phyloP scores from a whole-genome alignment of 1,139 yeast species.

The Zygosaccharomyces sapae region DNA sequence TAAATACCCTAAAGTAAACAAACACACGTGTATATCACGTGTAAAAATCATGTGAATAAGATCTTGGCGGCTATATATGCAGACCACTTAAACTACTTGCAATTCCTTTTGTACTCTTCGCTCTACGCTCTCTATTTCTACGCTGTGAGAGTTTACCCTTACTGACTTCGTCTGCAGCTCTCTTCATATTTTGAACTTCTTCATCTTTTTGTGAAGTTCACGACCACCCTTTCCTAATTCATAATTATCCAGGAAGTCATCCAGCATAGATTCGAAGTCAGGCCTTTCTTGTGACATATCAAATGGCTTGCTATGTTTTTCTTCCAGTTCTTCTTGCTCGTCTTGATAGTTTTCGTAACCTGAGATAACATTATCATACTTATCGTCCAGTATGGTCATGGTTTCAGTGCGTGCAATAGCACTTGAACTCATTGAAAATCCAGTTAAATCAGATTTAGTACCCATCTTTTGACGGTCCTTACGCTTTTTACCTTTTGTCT shows the following conservation, averaged over 20 bases:
- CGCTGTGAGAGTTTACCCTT: constrained; percentile 56
- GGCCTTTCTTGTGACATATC: constrained; percentile 70
- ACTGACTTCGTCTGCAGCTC: constrained; percentile 68
- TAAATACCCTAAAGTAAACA: not conserved
- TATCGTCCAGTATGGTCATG: constrained; percentile 79
- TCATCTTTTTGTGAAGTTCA: constrained; percentile 63
- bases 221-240: constrained; percentile 81
- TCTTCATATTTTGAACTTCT: constrained; percentile 49
- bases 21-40: too few species aligned
- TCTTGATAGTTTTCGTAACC: constrained; percentile 59
- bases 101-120: constrained; percentile 31
- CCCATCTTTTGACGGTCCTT: constrained; percentile 72
- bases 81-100: constrained; percentile 32
- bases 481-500: constrained; percentile 42
- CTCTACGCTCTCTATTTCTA: constrained; percentile 41
- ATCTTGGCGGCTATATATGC: constrained; percentile 18
- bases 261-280: constrained; percentile 79
- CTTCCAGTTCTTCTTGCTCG: constrained; percentile 50
- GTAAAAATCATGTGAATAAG: not conserved
- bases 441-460: constrained; percentile 83
- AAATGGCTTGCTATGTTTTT: constrained; percentile 57
- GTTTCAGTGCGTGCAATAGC: constrained; percentile 89
- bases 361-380: constrained; percentile 70
- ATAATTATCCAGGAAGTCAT: constrained; percentile 87
- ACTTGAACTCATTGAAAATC: constrained; percentile 91